A percentile compares a stretch with the other conserved stretches of the same genome.
These are phyloP conservation scores for Sphaerulina populicola DNA, from an alignment of 2,329 filamentous ascomycete species.

Conservation along the genomic window DNA sequence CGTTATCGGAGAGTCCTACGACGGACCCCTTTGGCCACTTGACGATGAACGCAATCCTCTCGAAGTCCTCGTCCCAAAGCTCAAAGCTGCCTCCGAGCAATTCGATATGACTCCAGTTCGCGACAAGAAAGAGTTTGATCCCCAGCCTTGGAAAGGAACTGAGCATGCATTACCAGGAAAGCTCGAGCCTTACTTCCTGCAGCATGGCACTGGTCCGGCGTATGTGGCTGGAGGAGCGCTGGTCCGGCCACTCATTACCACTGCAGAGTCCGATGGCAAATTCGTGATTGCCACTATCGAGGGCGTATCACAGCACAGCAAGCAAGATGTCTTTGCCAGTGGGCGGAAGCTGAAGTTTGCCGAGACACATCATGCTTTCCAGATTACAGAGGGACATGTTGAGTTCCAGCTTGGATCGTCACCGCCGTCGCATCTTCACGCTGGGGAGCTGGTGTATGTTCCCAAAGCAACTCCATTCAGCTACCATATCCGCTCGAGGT, in stretches of 20 bases:
- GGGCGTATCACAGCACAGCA: slow-evolving; percentile 34
- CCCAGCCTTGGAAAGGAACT: slow-evolving; percentile 36
- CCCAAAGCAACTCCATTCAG: slow-evolving; percentile 42
- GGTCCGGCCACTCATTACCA: slow-evolving; percentile 44
- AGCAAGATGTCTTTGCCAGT: slow-evolving; percentile 29
- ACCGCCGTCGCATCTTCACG: slow-evolving; percentile 33
- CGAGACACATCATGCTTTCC: slow-evolving; percentile 47
- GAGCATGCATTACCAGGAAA: slow-evolving; percentile 38
- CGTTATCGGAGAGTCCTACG: slow-evolving; percentile 47
- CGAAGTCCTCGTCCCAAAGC: slow-evolving; percentile 46
- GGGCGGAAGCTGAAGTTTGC: slow-evolving; percentile 38
- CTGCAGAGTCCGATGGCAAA: slow-evolving; percentile 41
- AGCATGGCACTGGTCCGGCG: slow-evolving; percentile 43
- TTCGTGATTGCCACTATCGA: slow-evolving; percentile 51
- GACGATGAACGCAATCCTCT: slow-evolving; percentile 46
- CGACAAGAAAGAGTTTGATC: slow-evolving; percentile 42
- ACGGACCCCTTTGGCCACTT: slow-evolving; percentile 42
- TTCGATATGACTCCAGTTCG: slow-evolving; percentile 50
- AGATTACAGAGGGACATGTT: slow-evolving; percentile 42
- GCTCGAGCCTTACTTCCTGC: slow-evolving; percentile 45
- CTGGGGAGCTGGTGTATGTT: slow-evolving; percentile 45
- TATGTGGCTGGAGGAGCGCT: slow-evolving; percentile 43
- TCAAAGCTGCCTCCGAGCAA: slow-evolving; percentile 48
- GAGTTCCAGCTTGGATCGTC: slow-evolving; percentile 36
- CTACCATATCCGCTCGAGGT: slow-evolving; percentile 41